Evolutionary conservation across 164 flowering plant genomes (phyloP).

Genomic region (Tinospora cordifolia): DNA sequence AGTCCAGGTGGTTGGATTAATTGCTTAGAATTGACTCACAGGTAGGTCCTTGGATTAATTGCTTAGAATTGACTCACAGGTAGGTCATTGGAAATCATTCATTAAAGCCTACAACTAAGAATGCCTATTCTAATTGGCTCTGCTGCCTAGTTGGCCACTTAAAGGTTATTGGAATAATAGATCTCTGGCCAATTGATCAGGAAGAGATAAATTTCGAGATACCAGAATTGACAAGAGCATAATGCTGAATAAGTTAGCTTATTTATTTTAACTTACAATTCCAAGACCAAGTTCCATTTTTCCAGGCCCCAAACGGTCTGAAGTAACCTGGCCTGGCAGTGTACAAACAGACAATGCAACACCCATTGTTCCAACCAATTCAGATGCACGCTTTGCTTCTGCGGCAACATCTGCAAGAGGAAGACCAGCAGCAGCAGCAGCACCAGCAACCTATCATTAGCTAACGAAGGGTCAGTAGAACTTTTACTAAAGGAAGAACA

Average conservation of each 20-base stretch:
- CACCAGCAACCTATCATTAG: constrained; percentile 73
- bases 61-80: neutral
- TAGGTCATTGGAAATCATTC: neutral
- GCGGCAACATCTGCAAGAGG: constrained; percentile 77
- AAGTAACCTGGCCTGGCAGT: constrained; percentile 70
- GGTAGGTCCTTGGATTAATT: neutral
- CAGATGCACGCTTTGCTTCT: constrained; percentile 87
- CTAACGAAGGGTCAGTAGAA: neutral
- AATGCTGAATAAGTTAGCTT: neutral
- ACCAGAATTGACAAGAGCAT: neutral
- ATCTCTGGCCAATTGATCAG: neutral
- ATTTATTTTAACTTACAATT: constrained; percentile 47
- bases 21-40: neutral
- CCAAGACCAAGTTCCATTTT: constrained; percentile 99
- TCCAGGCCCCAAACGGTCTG: constrained; percentile 85
- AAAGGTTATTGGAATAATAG: neutral
- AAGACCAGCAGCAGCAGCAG: constrained; percentile 84
- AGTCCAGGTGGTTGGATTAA: neutral
- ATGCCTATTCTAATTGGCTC: neutral
- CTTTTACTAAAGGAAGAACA: neutral
- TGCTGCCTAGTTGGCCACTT: neutral
- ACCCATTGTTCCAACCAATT: constrained; percentile 92
- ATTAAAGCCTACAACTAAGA: neutral
- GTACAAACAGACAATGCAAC: constrained; percentile 93
- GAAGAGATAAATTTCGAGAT: neutral